phyloP scores from a whole-genome alignment of 202 grass and related monocot species.

The Brachypodium distachyon region DNA sequence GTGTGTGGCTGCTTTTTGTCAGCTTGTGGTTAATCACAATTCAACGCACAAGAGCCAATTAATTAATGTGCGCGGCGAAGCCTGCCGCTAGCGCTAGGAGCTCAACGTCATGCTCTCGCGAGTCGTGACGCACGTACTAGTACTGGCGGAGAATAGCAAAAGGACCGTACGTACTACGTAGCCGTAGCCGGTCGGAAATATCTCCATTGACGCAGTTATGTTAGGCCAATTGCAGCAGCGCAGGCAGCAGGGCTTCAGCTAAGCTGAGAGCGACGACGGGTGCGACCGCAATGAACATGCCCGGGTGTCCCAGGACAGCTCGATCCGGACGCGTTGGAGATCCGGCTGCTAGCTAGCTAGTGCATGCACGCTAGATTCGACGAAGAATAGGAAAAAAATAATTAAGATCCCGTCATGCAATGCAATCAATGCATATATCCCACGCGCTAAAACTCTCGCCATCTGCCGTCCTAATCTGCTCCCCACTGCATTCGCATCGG shows the following conservation, averaged over 20 bases:
- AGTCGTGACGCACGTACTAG: too few relatives aligned
- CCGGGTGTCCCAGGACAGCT: slow-evolving; percentile 13
- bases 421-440: not conserved
- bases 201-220: not conserved
- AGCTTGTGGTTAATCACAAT: too few relatives aligned
- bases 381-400: too few relatives aligned
- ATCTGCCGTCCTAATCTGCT: not conserved
- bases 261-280: not conserved
- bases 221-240: not conserved
- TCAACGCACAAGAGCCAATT: too few relatives aligned
- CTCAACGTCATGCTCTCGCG: too few relatives aligned
- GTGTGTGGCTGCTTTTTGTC: too few relatives aligned
- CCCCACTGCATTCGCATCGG: not conserved
- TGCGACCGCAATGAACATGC: not conserved
- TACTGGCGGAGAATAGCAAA: too few relatives aligned
- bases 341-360: too few relatives aligned
- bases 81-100: too few relatives aligned
- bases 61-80: too few relatives aligned
- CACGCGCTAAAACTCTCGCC: not conserved
- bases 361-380: not conserved
- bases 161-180: too few relatives aligned
- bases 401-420: not conserved
- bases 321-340: slow-evolving; percentile 30
- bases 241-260: not conserved
- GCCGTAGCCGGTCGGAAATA: too few relatives aligned